Percentiles rank a stretch among this genome's conserved stretches.
These are phyloP conservation scores for Lagerstroemia speciosa DNA, from an alignment of 345 rosid species.

Conservation along the genomic window DNA sequence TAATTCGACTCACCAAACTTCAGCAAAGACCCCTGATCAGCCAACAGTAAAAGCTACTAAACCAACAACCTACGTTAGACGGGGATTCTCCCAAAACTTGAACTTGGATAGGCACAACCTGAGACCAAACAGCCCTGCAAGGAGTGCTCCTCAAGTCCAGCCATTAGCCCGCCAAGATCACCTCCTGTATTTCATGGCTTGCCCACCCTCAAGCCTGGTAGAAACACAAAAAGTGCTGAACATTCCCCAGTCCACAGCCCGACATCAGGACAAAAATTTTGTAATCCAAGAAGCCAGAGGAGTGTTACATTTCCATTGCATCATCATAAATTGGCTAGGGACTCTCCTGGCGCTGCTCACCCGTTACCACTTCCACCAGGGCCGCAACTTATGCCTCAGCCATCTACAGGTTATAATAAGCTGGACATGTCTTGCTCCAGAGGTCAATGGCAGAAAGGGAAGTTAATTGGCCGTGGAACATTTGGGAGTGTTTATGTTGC, in stretches of 20 bases:
- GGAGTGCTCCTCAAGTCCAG: conserved; percentile 64
- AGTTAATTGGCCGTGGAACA: conserved; percentile 65
- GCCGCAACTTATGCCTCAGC: conserved; percentile 20
- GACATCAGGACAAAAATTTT: conserved; percentile 12
- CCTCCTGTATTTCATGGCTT: conserved; percentile 6
- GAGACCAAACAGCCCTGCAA: conserved; percentile 23
- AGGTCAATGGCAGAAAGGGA: conserved; percentile 64
- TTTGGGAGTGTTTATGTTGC: conserved; percentile 63
- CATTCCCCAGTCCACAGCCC: conserved; percentile 36
- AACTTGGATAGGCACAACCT: conserved; percentile 21
- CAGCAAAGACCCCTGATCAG: conserved; percentile 24
- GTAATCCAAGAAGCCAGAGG: conserved; percentile 8
- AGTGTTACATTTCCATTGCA: conserved; percentile 15
- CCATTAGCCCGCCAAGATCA: conserved; percentile 27
- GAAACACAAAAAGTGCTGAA: conserved; percentile 18
- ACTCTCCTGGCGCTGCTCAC: conserved; percentile 31
- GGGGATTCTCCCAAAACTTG: conserved; percentile 23
- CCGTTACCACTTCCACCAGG: conserved; percentile 68
- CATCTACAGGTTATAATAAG: conserved; percentile 15
- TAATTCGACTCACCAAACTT: not conserved
- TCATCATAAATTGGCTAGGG: conserved; percentile 15
- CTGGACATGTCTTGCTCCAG: conserved; percentile 15
- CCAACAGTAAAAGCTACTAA: conserved; percentile 8
- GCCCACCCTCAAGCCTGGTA: conserved; percentile 17
- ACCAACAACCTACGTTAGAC: conserved; percentile 15